Percentiles rank a stretch among this genome's conserved stretches.
Conservation (phyloP, 371 early-diverging fungal species). For the Smittium culicis region DNA sequence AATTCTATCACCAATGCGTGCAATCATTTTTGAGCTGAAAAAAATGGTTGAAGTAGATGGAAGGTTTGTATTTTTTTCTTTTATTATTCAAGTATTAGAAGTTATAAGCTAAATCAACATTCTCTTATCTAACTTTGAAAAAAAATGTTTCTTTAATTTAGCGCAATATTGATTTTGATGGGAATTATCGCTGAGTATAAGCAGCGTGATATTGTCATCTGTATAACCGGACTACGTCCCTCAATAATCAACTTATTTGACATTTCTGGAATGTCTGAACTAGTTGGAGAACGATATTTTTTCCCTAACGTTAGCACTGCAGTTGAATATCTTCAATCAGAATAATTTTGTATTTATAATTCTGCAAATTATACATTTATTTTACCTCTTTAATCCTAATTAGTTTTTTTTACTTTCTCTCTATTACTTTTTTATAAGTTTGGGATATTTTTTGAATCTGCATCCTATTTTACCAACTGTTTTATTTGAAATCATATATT, state of each 20-base stretch:
- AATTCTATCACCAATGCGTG: constrained; percentile 43
- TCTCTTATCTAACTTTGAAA: constrained; percentile 12
- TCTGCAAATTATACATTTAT: too few relatives aligned
- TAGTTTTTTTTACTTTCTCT: too few relatives aligned
- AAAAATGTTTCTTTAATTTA: constrained; percentile 11
- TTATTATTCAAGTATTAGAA: too few relatives aligned
- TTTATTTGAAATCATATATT: too few relatives aligned
- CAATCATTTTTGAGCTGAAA: constrained; percentile 76
- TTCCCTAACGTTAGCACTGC: constrained; percentile 44
- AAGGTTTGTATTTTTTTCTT: constrained; percentile 33
- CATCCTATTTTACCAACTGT: too few relatives aligned
- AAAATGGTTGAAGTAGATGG: constrained; percentile 80
- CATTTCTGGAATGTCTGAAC: constrained; percentile 17
- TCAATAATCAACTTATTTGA: constrained; percentile 8
- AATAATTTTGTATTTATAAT: too few relatives aligned
- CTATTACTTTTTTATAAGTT: too few relatives aligned
- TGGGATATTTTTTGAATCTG: too few relatives aligned
- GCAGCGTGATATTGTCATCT: constrained; percentile 16
- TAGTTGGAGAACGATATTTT: constrained; percentile 46
- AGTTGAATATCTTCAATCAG: constrained; percentile 36
- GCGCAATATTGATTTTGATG: constrained; percentile 37
- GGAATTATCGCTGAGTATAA: constrained; percentile 73
- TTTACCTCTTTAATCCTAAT: too few relatives aligned
- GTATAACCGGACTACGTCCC: constrained; percentile 4
- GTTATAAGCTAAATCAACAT: too few relatives aligned